phyloP scores from a whole-genome alignment of 2,329 filamentous ascomycete species.

The Oidium heveae region DNA sequence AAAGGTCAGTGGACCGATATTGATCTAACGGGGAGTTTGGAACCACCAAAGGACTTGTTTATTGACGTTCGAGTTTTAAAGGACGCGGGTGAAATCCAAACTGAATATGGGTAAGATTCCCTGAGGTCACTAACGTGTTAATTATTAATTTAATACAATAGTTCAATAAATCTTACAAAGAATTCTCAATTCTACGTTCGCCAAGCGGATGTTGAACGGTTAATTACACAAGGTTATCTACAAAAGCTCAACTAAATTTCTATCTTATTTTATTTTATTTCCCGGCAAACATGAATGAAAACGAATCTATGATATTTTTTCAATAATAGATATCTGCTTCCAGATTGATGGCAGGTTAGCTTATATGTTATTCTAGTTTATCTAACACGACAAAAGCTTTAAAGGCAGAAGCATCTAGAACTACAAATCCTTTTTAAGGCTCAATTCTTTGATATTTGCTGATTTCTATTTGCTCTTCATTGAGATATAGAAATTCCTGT shows the following conservation, averaged over 20 bases:
- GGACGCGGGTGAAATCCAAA: constrained; percentile 95
- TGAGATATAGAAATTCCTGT: no score
- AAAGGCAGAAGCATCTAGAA: no score
- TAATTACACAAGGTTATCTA: constrained; percentile 86
- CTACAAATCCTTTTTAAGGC: no score
- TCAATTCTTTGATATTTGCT: no score
- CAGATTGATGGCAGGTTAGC: no score
- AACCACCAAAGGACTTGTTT: constrained; percentile 85
- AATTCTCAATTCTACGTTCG: constrained; percentile 97
- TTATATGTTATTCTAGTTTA: no score
- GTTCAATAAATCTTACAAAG: constrained; percentile 84
- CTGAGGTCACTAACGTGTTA: neutral
- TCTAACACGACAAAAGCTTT: no score
- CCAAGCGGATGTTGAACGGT: constrained; percentile 78
- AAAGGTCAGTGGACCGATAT: constrained; percentile 98
- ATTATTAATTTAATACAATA: constrained; percentile 16
- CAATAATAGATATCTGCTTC: no score
- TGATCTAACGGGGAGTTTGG: constrained; percentile 77
- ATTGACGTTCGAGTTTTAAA: constrained; percentile 91
- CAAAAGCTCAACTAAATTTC: constrained; percentile 20
- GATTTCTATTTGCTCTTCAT: no score
- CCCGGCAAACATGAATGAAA: neutral
- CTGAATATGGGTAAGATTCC: constrained; percentile 62
- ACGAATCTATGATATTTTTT: no score
- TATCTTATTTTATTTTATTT: neutral